phyloP scores from a whole-genome alignment of 352 stramenopile genomes.

The Phytophthora tubulina region DNA sequence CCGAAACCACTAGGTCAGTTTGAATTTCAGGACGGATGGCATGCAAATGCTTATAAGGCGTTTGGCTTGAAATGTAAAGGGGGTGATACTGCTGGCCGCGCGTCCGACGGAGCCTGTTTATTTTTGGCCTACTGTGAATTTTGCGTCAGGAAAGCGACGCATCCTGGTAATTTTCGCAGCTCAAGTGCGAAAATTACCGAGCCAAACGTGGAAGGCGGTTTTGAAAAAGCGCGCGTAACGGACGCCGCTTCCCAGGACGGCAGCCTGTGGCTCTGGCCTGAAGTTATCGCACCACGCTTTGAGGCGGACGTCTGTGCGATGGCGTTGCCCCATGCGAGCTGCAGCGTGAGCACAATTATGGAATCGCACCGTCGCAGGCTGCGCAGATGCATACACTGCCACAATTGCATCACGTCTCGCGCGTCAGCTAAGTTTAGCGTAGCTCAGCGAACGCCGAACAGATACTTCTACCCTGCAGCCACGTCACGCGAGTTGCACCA shows the following conservation, averaged over 20 bases:
- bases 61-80: background rate
- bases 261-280: background rate
- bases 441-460: background rate
- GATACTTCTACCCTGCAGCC: slow-evolving; percentile 15
- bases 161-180: slow-evolving; percentile 22
- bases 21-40: slow-evolving; percentile 29
- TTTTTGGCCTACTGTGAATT: slow-evolving; percentile 26
- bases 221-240: slow-evolving; percentile 50
- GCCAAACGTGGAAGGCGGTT: slow-evolving; percentile 37
- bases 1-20: slow-evolving; percentile 42
- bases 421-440: background rate
- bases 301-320: slow-evolving; percentile 9
- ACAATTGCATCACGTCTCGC: background rate
- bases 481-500: background rate
- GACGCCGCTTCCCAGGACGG: slow-evolving; percentile 34
- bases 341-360: slow-evolving; percentile 3
- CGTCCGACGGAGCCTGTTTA: background rate
- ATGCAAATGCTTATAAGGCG: background rate
- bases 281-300: slow-evolving; percentile 12
- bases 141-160: slow-evolving; percentile 12
- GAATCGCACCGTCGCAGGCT: slow-evolving; percentile 5
- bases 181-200: slow-evolving; percentile 16
- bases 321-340: background rate
- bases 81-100: slow-evolving; percentile 24
- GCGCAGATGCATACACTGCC: background rate